Conservation (phyloP, 2,329 filamentous ascomycete genomes). For the Aspergillus unguis region DNA sequence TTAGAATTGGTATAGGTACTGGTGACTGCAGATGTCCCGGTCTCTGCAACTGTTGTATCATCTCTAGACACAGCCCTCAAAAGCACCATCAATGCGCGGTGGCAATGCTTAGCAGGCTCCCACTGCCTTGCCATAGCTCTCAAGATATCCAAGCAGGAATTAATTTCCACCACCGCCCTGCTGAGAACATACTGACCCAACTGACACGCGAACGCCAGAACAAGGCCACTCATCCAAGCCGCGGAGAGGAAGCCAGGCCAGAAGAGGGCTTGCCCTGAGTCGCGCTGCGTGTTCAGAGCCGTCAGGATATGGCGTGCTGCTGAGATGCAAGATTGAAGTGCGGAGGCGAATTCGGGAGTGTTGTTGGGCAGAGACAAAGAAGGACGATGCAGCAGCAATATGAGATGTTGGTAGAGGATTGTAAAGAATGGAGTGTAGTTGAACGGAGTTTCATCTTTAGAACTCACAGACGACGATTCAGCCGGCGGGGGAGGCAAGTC, state of each 20-base stretch:
- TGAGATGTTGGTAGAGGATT: constrained; percentile 41
- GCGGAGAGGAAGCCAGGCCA: constrained; percentile 41
- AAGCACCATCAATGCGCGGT: constrained; percentile 34
- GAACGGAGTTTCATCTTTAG: constrained; percentile 23
- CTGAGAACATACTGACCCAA: constrained; percentile 37
- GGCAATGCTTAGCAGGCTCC: constrained; percentile 41
- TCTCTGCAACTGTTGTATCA: background rate
- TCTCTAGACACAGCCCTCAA: constrained; percentile 29
- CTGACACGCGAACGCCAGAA: constrained; percentile 42
- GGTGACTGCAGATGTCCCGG: background rate
- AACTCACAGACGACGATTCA: background rate
- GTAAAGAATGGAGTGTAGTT: constrained; percentile 40
- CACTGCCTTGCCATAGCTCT: constrained; percentile 37
- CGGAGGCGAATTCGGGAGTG: constrained; percentile 40
- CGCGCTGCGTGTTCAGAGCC: constrained; percentile 33
- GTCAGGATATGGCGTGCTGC: constrained; percentile 39
- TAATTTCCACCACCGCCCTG: constrained; percentile 36
- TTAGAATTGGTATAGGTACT: background rate
- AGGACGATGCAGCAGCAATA: constrained; percentile 40
- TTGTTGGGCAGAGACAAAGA: constrained; percentile 37
- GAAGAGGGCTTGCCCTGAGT: constrained; percentile 35
- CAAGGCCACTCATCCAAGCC: constrained; percentile 42
- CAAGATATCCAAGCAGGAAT: constrained; percentile 31
- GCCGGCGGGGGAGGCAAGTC: background rate
- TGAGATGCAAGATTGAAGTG: constrained; percentile 41